Evolutionary conservation across 2,329 filamentous ascomycete species (phyloP).

Genomic region (Scytalidium sp.): DNA sequence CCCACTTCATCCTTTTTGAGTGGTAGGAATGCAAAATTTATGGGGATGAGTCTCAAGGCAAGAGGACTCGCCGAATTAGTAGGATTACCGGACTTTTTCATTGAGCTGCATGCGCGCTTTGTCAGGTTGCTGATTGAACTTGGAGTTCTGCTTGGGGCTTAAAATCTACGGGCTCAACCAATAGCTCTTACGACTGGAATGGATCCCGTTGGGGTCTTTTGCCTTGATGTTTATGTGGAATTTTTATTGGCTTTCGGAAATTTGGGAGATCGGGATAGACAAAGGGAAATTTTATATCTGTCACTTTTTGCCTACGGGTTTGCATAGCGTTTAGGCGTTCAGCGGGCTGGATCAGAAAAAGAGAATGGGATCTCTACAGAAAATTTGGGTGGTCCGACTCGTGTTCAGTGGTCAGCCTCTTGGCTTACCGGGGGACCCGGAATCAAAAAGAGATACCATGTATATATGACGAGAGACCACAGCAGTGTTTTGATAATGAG

Average conservation of each 20-base stretch:
- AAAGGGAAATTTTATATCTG: neutral
- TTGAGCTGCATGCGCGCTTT: constrained; percentile 62
- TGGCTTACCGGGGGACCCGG: too few species aligned
- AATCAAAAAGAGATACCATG: neutral
- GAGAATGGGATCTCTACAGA: neutral
- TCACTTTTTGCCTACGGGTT: neutral
- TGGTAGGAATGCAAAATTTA: constrained; percentile 21
- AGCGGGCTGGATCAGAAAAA: neutral
- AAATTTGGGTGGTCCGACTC: constrained; percentile 5
- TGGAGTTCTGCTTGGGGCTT: neutral
- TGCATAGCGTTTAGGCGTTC: neutral
- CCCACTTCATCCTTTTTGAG: constrained; percentile 22
- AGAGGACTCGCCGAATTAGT: constrained; percentile 64
- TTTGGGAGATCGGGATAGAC: neutral
- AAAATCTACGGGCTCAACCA: neutral
- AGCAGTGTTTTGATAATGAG: neutral
- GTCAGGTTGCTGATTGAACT: constrained; percentile 58
- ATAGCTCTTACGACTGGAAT: neutral
- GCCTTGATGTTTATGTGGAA: too few species aligned
- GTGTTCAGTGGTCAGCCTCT: too few species aligned
- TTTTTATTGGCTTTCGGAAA: neutral
- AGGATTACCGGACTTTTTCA: constrained; percentile 65
- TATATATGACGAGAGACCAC: neutral
- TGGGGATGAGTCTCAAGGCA: constrained; percentile 53
- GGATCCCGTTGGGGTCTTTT: too few species aligned